These are phyloP conservation scores for Parafenestella ontariensis DNA, from an alignment of 2,329 filamentous ascomycete species.

Conservation along the genomic window DNA sequence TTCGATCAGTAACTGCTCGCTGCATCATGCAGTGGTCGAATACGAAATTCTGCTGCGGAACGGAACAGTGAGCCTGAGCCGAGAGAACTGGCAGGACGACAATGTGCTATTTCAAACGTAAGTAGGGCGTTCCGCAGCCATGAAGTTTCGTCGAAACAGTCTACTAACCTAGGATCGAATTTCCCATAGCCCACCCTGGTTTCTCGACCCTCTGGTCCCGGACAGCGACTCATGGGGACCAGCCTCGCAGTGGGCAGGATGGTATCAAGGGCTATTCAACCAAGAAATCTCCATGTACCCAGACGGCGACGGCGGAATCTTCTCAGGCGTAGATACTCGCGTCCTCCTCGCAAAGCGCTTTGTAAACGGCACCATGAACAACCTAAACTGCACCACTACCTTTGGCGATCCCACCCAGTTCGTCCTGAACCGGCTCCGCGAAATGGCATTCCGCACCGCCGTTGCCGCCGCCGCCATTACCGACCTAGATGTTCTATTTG, in stretches of 20 bases:
- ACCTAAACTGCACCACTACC: slow-evolving; percentile 7
- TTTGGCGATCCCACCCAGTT: slow-evolving; percentile 11
- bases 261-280: neutral
- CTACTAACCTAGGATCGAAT: neutral
- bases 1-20: slow-evolving; percentile 5
- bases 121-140: neutral
- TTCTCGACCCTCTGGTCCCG: neutral
- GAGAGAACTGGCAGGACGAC: slow-evolving; percentile 10
- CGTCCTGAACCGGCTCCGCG: slow-evolving; percentile 8
- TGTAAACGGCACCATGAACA: slow-evolving; percentile 5
- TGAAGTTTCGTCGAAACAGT: neutral
- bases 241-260: neutral
- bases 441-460: slow-evolving; percentile 11
- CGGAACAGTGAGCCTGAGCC: neutral
- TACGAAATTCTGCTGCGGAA: slow-evolving; percentile 3
- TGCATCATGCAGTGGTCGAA: slow-evolving; percentile 10
- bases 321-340: neutral
- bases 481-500: slow-evolving; percentile 5
- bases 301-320: neutral
- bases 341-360: slow-evolving; percentile 10
- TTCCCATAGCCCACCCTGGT: neutral
- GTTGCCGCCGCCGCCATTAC: slow-evolving; percentile 5
- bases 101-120: slow-evolving; percentile 9
- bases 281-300: neutral
- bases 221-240: neutral